Evolutionary conservation across 2,329 filamentous ascomycete genomes (phyloP).

Genomic region (Arthrobotrys musiformis): DNA sequence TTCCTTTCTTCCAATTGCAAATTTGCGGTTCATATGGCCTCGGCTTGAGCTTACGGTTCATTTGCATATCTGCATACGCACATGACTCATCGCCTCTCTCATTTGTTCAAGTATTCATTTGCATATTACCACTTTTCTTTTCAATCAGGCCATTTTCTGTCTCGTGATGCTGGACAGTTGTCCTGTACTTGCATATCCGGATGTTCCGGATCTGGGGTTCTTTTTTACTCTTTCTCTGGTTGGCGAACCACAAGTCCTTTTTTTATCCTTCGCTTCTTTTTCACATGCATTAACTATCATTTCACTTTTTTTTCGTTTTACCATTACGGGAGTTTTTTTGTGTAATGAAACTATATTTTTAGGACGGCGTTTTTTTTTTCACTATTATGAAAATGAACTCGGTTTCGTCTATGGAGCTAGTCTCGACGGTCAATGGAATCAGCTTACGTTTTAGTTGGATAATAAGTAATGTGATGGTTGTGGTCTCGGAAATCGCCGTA

Average conservation of each 20-base stretch:
- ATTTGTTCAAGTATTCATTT: conserved; percentile 5
- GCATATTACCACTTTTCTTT: not conserved
- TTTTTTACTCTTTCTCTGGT: not conserved
- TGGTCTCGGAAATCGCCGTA: too few relatives aligned
- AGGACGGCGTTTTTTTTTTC: not conserved
- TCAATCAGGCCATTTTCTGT: not conserved
- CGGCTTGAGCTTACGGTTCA: not conserved
- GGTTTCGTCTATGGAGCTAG: not conserved
- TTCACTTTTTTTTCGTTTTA: not conserved
- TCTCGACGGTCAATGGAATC: too few relatives aligned
- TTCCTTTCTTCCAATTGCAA: not conserved
- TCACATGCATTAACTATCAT: conserved; percentile 11
- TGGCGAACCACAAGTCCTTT: not conserved
- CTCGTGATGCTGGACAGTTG: not conserved
- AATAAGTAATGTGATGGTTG: too few relatives aligned
- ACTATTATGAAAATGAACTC: not conserved
- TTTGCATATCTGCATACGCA: not conserved
- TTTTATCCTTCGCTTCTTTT: not conserved
- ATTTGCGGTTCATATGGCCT: not conserved
- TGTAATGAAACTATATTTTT: not conserved
- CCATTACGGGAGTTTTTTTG: not conserved
- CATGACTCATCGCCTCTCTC: not conserved
- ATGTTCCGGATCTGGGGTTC: not conserved
- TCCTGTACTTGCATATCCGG: conserved; percentile 7
- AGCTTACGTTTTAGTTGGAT: not conserved